These are phyloP conservation scores for Arxiozyma bovina DNA, from an alignment of 1,139 yeast genomes.

Conservation along the genomic window DNA sequence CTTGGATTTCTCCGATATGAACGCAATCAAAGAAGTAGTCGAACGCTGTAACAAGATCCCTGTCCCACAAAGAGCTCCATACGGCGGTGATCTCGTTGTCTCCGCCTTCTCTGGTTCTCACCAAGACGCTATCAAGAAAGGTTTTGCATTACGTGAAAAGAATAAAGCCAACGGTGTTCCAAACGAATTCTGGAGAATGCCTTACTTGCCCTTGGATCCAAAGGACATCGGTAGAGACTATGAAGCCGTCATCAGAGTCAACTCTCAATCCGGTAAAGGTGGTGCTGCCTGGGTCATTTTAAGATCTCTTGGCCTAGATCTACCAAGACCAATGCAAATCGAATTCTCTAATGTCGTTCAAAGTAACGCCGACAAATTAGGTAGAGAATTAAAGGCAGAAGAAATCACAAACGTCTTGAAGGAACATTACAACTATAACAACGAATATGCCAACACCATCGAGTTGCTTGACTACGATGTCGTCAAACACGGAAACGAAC, in stretches of 20 bases:
- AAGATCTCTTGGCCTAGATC: constrained; percentile 77
- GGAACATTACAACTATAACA: constrained; percentile 55
- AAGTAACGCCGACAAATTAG: constrained; percentile 66
- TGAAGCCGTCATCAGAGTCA: constrained; percentile 96
- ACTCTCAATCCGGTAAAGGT: constrained; percentile 97
- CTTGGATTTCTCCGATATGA: constrained; percentile 79
- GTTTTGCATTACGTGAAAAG: constrained; percentile 57
- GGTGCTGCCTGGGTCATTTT: constrained; percentile 98
- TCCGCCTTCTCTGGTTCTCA: constrained; percentile 98
- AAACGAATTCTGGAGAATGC: constrained; percentile 60
- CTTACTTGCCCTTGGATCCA: constrained; percentile 95
- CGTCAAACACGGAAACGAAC: constrained; percentile 35
- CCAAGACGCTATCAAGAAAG: constrained; percentile 97
- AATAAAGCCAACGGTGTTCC: constrained; percentile 36
- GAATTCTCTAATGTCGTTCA: constrained; percentile 84
- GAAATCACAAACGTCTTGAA: constrained; percentile 76
- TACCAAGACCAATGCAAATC: constrained; percentile 87
- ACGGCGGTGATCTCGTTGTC: constrained; percentile 93
- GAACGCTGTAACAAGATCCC: constrained; percentile 95
- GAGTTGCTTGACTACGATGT: constrained; percentile 46
- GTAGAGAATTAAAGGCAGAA: constrained; percentile 70
- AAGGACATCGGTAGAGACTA: constrained; percentile 92
- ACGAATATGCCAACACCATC: constrained; percentile 28
- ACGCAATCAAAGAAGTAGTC: constrained; percentile 71
- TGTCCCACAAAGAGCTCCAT: constrained; percentile 88